phyloP scores from a whole-genome alignment of 164 flowering plant species.

The Tetrastigma voinierianum region DNA sequence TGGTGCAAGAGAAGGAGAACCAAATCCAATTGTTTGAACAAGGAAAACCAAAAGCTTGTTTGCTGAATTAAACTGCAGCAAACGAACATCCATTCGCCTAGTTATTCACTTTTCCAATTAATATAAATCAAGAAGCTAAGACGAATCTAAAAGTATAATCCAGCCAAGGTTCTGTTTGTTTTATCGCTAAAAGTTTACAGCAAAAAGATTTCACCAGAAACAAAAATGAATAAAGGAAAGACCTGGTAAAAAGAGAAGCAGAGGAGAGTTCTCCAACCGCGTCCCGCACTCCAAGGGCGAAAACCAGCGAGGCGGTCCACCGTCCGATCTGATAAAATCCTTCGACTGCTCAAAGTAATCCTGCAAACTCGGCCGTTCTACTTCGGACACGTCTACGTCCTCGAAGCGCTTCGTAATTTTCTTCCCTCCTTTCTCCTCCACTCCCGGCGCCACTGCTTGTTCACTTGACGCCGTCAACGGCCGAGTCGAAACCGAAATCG shows the following conservation, averaged over 20 bases:
- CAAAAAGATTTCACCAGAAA: too few relatives aligned
- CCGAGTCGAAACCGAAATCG: neutral
- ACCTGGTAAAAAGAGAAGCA: constrained; percentile 46
- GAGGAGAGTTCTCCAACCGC: constrained; percentile 25
- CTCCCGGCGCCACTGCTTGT: neutral
- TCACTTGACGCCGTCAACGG: neutral
- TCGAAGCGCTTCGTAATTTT: too few relatives aligned
- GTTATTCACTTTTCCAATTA: too few relatives aligned
- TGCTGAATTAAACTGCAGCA: too few relatives aligned
- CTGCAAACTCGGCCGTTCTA: constrained; percentile 17
- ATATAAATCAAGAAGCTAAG: too few relatives aligned
- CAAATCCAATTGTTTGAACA: too few relatives aligned
- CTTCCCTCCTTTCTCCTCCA: neutral
- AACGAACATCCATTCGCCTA: too few relatives aligned
- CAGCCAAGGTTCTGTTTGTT: too few relatives aligned
- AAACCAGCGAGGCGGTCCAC: constrained; percentile 52
- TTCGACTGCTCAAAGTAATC: constrained; percentile 29
- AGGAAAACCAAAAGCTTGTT: too few relatives aligned
- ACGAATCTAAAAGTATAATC: too few relatives aligned
- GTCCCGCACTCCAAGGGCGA: constrained; percentile 40
- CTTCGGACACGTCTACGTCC: constrained; percentile 7
- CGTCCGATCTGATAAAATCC: constrained; percentile 31
- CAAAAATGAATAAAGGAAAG: neutral
- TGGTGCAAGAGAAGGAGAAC: too few relatives aligned
- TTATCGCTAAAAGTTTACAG: too few relatives aligned